A percentile compares a stretch with the other conserved stretches of the same genome.
phyloP scores from a whole-genome alignment of 2,329 filamentous ascomycete genomes.

The Dactylellina leptospora region DNA sequence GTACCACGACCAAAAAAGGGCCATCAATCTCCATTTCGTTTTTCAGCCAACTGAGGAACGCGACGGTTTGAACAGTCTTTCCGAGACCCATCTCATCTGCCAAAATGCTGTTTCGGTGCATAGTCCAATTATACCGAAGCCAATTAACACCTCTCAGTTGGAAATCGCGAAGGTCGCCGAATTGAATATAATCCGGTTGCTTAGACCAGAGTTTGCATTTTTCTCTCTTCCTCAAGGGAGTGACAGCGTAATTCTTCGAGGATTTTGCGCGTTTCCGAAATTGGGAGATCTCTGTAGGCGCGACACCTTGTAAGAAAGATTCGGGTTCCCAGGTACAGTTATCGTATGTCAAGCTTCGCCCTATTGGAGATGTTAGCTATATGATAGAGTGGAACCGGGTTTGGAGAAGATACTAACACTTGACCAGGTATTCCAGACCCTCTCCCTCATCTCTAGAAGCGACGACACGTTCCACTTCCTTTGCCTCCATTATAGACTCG shows the following conservation, averaged over 20 bases:
- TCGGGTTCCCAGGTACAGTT: conserved; percentile 79
- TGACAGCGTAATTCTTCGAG: conserved; percentile 28
- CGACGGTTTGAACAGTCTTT: conserved; percentile 96
- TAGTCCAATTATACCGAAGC: conserved; percentile 93
- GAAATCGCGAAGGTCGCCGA: conserved; percentile 87
- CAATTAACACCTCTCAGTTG: conserved; percentile 96
- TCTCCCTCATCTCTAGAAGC: conserved; percentile 81
- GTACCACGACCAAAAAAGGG: conserved; percentile 95
- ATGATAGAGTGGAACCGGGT: conserved; percentile 55
- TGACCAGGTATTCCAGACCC: conserved; percentile 88
- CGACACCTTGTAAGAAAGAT: conserved; percentile 28
- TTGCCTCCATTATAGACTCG: conserved; percentile 88
- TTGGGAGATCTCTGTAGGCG: conserved; percentile 31
- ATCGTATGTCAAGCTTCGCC: conserved; percentile 91
- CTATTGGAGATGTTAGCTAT: conserved; percentile 56
- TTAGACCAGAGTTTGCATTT: conserved; percentile 58
- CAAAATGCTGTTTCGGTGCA: conserved; percentile 92
- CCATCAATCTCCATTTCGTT: conserved; percentile 90
- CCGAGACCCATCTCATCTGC: conserved; percentile 99
- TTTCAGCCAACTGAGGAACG: conserved; percentile 93
- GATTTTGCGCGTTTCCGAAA: conserved; percentile 41
- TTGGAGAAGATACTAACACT: conserved; percentile 68
- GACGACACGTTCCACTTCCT: conserved; percentile 91
- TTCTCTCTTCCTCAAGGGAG: conserved; percentile 33
- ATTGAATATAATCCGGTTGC: conserved; percentile 85